Conservation (phyloP, 2,329 filamentous ascomycete genomes). For the Penicillium sp. region DNA sequence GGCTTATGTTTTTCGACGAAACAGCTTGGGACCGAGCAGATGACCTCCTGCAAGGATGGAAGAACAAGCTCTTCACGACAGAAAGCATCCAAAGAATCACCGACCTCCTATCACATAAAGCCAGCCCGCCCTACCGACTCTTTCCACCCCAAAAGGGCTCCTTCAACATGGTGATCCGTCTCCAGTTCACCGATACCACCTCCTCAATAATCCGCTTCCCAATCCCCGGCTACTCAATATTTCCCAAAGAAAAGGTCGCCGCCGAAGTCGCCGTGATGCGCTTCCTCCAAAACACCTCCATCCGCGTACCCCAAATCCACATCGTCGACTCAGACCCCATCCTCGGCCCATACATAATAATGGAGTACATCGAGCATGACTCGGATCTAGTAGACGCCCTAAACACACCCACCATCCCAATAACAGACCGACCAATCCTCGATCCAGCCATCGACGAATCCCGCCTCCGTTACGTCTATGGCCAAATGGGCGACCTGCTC, state of each 20-base stretch:
- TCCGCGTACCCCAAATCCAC: slow-evolving; percentile 1
- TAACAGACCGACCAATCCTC: slow-evolving; percentile 31
- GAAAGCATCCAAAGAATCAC: neutral
- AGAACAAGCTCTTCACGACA: neutral
- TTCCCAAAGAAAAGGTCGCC: slow-evolving; percentile 2
- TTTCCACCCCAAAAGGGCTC: neutral
- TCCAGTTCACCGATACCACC: neutral
- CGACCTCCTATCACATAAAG: neutral
- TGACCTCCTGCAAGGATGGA: neutral
- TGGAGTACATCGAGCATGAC: slow-evolving; percentile 24
- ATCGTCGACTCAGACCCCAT: slow-evolving; percentile 12
- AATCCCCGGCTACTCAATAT: slow-evolving; percentile 1
- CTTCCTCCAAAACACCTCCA: slow-evolving; percentile 1
- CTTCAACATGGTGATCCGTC: neutral
- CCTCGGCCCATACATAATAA: slow-evolving; percentile 31
- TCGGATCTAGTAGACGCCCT: slow-evolving; percentile 22
- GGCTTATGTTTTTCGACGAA: slow-evolving; percentile 7
- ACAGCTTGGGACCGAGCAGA: slow-evolving; percentile 1
- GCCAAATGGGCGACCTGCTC: slow-evolving; percentile 43
- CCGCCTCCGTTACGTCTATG: slow-evolving; percentile 39
- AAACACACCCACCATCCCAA: slow-evolving; percentile 19
- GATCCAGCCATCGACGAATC: slow-evolving; percentile 37
- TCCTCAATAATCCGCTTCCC: neutral
- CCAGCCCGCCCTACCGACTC: neutral
- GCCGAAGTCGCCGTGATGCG: slow-evolving; percentile 1